Conservation (phyloP, 2,329 filamentous ascomycete genomes). For the Trichoderma sp. region DNA sequence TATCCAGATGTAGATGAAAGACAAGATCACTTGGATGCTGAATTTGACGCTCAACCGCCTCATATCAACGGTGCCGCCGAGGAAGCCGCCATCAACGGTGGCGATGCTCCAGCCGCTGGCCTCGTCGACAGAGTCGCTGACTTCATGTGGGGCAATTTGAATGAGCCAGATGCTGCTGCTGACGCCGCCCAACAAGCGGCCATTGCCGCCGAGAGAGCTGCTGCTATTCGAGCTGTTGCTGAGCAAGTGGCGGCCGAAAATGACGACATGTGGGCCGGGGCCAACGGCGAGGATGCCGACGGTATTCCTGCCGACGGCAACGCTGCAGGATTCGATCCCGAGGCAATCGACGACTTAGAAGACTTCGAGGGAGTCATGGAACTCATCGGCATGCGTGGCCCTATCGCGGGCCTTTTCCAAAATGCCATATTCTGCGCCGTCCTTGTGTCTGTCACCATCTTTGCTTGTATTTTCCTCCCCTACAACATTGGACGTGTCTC, state of each 20-base stretch:
- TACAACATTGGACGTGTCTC: slow-evolving; percentile 88
- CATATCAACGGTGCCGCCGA: slow-evolving; percentile 11
- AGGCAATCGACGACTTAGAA: slow-evolving; percentile 80
- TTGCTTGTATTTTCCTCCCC: slow-evolving; percentile 81
- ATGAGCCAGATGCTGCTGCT: slow-evolving; percentile 29
- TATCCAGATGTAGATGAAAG: not conserved
- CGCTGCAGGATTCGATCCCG: slow-evolving; percentile 67
- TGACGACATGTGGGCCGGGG: slow-evolving; percentile 45
- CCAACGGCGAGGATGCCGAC: slow-evolving; percentile 37
- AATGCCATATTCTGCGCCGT: slow-evolving; percentile 94
- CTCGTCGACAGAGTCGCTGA: slow-evolving; percentile 44
- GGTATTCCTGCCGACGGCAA: slow-evolving; percentile 40
- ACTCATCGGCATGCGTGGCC: slow-evolving; percentile 92
- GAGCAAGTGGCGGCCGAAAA: slow-evolving; percentile 31
- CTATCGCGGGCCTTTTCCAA: slow-evolving; percentile 82
- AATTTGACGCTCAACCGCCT: not conserved
- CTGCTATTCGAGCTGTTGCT: not conserved
- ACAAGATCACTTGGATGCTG: slow-evolving; percentile 1
- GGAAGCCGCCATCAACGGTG: slow-evolving; percentile 19
- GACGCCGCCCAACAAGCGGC: not conserved
- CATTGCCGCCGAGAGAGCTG: not conserved
- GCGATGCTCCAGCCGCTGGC: slow-evolving; percentile 24
- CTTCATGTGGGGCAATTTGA: slow-evolving; percentile 61
- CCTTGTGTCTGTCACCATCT: slow-evolving; percentile 81
- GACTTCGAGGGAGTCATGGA: slow-evolving; percentile 96